Evolutionary conservation across 495 filamentous ascomycete genomes (phyloP).

Genomic region (Neurospora tetrasperma): DNA sequence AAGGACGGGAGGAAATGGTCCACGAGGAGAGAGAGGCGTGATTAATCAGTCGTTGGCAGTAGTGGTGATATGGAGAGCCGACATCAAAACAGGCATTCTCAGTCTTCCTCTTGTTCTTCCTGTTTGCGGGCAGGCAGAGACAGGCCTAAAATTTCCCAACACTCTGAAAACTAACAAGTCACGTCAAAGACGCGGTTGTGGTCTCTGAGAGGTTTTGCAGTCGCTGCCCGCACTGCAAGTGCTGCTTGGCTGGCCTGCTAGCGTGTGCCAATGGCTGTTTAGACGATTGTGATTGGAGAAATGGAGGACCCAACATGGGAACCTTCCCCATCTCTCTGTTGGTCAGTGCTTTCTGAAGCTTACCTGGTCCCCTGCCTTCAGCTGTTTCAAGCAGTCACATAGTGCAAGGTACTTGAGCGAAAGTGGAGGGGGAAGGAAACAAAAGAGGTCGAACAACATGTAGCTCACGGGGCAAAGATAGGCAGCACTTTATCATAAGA

Average conservation of each 20-base stretch:
- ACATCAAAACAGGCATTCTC: conserved; percentile 10
- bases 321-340: not conserved
- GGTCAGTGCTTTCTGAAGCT: not conserved
- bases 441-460: not conserved
- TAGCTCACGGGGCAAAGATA: not conserved
- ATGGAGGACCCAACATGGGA: not conserved
- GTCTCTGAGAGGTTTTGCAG: not conserved
- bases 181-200: not conserved
- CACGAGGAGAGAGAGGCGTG: not conserved
- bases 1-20: not conserved
- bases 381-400: not conserved
- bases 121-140: not conserved
- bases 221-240: not conserved
- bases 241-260: not conserved
- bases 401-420: not conserved
- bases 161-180: not conserved
- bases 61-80: conserved; percentile 4
- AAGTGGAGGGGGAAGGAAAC: not conserved
- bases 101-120: not conserved
- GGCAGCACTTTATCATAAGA: not conserved
- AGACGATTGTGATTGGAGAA: not conserved
- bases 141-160: not conserved
- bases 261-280: not conserved
- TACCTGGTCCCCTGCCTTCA: not conserved
- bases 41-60: not conserved